phyloP scores from a whole-genome alignment of 345 rosid species.

The Pugionium dolabratum region DNA sequence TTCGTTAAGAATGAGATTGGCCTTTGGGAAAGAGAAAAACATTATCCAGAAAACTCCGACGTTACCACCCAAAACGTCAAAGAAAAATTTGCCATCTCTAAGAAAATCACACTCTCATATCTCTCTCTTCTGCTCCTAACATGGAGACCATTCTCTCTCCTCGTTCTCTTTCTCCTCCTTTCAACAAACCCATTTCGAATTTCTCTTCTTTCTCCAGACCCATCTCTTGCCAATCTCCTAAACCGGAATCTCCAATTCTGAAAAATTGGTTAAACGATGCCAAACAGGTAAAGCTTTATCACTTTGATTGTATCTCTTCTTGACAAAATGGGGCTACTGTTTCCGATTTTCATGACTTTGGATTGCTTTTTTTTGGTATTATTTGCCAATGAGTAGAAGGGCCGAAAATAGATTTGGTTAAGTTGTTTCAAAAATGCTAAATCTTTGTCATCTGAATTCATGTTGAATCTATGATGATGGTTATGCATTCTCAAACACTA shows the following conservation, averaged over 20 bases:
- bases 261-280: slow-evolving; percentile 15
- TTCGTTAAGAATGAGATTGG: neutral
- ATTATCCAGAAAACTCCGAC: slow-evolving; percentile 23
- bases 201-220: slow-evolving; percentile 27
- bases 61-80: neutral
- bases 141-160: slow-evolving; percentile 33
- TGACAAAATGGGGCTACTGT: neutral
- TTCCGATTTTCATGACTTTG: neutral
- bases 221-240: slow-evolving; percentile 23
- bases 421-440: neutral
- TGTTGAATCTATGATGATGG: neutral
- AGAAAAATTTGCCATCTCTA: neutral
- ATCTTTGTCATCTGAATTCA: neutral
- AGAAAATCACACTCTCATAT: neutral
- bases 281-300: slow-evolving; percentile 32
- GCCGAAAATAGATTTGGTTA: neutral
- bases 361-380: neutral
- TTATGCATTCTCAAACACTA: neutral
- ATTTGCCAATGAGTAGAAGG: neutral
- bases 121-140: slow-evolving; percentile 4
- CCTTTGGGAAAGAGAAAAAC: slow-evolving; percentile 2
- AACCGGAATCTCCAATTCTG: slow-evolving; percentile 17
- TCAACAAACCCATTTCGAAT: slow-evolving; percentile 10
- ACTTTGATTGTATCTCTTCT: slow-evolving; percentile 10
- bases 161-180: slow-evolving; percentile 22